phyloP scores from a whole-genome alignment of 2,329 filamentous ascomycete species.

The Epichloe aotearoae region DNA sequence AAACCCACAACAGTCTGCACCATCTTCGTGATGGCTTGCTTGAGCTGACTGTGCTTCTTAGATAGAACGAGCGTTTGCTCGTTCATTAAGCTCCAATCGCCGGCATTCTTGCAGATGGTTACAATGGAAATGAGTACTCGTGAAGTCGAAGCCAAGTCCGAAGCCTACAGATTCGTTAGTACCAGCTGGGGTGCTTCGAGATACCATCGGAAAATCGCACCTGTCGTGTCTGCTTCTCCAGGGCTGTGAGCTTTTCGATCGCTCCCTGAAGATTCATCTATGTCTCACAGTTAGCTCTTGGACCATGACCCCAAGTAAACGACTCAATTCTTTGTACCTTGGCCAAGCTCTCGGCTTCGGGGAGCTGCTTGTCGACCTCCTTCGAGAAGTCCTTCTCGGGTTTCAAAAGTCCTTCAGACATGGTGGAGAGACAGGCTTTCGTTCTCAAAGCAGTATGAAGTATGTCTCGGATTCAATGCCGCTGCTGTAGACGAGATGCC shows the following conservation, averaged over 20 bases:
- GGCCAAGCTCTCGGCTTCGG: conserved; percentile 80
- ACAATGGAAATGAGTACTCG: conserved; percentile 78
- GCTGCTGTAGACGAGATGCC: not conserved
- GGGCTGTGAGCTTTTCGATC: conserved; percentile 78
- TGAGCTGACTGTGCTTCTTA: conserved; percentile 99
- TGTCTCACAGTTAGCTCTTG: conserved; percentile 6
- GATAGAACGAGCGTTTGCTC: conserved; percentile 92
- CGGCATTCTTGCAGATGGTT: conserved; percentile 83
- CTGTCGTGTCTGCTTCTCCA: conserved; percentile 98
- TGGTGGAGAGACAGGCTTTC: conserved; percentile 24
- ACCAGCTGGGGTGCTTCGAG: conserved; percentile 6
- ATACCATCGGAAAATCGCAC: conserved; percentile 31
- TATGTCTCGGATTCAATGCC: not conserved
- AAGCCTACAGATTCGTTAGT: conserved; percentile 47
- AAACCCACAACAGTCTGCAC: conserved; percentile 93
- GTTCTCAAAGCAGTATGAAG: not conserved
- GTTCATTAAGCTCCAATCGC: conserved; percentile 89
- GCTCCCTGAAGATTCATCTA: conserved; percentile 70
- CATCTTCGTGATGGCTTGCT: conserved; percentile 98
- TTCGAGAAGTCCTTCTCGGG: conserved; percentile 98
- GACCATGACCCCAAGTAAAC: conserved; percentile 21
- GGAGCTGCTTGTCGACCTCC: conserved; percentile 83
- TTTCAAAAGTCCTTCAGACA: conserved; percentile 77
- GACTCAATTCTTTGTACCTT: conserved; percentile 39
- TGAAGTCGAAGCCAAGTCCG: conserved; percentile 90